Evolutionary conservation across 2,329 filamentous ascomycete genomes (phyloP).

Genomic region (Penicillium capsulatum): DNA sequence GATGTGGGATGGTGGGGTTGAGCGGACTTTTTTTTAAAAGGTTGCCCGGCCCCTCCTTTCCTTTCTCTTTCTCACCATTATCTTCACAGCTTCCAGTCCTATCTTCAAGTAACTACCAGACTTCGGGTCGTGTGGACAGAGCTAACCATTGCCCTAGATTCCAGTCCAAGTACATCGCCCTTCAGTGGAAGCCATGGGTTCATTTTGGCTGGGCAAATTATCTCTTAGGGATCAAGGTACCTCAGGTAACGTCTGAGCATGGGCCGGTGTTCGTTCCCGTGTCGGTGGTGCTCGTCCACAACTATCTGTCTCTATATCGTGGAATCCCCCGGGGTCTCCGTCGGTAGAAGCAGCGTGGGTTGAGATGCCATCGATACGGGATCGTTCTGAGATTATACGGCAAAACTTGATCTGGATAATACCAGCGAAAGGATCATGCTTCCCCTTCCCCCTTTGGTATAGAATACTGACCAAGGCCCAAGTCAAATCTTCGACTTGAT

Average conservation of each 20-base stretch:
- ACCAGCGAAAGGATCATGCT: constrained; percentile 99
- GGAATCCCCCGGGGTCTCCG: neutral
- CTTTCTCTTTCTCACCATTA: constrained; percentile 7
- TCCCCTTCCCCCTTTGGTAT: constrained; percentile 45
- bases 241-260: constrained; percentile 51
- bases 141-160: constrained; percentile 17
- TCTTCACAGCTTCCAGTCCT: constrained; percentile 4
- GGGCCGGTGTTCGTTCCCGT: constrained; percentile 60
- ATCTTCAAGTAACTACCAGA: constrained; percentile 17
- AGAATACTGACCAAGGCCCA: constrained; percentile 37
- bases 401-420: constrained; percentile 98
- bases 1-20: constrained; percentile 11
- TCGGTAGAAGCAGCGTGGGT: neutral
- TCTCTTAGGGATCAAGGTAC: constrained; percentile 47
- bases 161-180: constrained; percentile 22
- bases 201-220: constrained; percentile 39
- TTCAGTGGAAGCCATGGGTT: constrained; percentile 36
- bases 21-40: constrained; percentile 46
- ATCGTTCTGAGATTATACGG: constrained; percentile 75
- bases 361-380: constrained; percentile 14
- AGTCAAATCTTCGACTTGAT: constrained; percentile 25
- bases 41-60: constrained; percentile 19
- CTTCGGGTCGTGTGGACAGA: constrained; percentile 1
- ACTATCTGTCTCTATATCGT: constrained; percentile 3
- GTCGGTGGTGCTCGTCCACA: constrained; percentile 21